A percentile compares a stretch with the other conserved stretches of the same genome.
phyloP scores from a whole-genome alignment of 192 early-diverging fungal species.

The Umbelopsis vinacea region DNA sequence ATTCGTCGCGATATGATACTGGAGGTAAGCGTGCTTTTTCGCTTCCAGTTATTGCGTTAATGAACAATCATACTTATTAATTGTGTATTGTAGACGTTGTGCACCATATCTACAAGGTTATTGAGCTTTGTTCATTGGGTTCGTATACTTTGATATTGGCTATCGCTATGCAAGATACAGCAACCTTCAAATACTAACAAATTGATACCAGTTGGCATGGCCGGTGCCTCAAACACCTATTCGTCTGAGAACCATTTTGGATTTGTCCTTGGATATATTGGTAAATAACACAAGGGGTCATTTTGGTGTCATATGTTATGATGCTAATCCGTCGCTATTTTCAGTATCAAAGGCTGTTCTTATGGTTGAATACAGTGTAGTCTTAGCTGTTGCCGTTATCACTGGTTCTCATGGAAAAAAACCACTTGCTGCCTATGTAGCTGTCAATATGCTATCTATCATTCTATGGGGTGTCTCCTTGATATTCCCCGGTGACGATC shows the following conservation, averaged over 20 bases:
- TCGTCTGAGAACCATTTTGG: neutral
- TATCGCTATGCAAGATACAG: too few relatives aligned
- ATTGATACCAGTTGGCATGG: slow-evolving; percentile 32
- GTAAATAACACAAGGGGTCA: slow-evolving; percentile 14
- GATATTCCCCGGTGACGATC: neutral
- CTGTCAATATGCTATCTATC: slow-evolving; percentile 30
- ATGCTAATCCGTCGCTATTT: neutral
- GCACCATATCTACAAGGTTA: slow-evolving; percentile 42
- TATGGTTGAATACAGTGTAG: slow-evolving; percentile 33
- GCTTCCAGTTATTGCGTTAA: too few relatives aligned
- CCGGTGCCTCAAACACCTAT: slow-evolving; percentile 29
- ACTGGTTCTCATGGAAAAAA: slow-evolving; percentile 25
- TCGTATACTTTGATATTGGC: neutral
- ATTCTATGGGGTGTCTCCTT: slow-evolving; percentile 39
- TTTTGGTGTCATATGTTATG: too few relatives aligned
- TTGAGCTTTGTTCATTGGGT: slow-evolving; percentile 38
- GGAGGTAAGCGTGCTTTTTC: slow-evolving; percentile 20
- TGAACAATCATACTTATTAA: neutral
- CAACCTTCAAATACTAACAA: neutral
- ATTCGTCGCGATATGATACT: slow-evolving; percentile 39
- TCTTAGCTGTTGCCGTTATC: slow-evolving; percentile 27
- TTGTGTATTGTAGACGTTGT: slow-evolving; percentile 33
- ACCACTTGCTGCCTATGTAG: slow-evolving; percentile 32
- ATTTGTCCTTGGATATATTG: slow-evolving; percentile 43
- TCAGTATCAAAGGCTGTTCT: slow-evolving; percentile 40